Base-by-base conservation (phyloP, 2,329 filamentous ascomycete genomes). In the Teratosphaeria zuluensis region DNA sequence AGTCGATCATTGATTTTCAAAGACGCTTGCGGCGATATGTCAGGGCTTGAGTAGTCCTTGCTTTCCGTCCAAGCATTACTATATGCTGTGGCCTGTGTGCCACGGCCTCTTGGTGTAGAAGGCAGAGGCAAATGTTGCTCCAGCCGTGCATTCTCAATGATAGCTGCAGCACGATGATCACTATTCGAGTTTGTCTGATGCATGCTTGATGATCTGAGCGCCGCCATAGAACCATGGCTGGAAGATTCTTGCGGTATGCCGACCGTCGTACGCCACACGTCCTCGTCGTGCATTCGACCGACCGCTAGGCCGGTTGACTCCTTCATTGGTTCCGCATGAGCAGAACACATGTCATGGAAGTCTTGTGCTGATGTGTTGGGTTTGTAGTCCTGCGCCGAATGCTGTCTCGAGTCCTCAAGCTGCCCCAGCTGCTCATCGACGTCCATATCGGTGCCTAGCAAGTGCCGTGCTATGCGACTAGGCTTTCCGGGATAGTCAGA, bases 161-260 rank as follows among this genome's bases (percentile, higher is more conserved):
- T 12, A n/a, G 54, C 51, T 4, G 24, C 32, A 32, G 48, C 54
- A n/a, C 52, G 51, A 51, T 55, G 31, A 42, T 56, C 55, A 19
- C 32, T 51, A n/a, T 35, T 56, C 12, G 62, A 63, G 11, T 57
- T 55, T 16, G 59, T 60, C 33, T 53, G 31, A 38, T 63, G 64
- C 33, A 35, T 51, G 38, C 63, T 67, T n/a, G 59, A 61, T 14
- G 65, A 68, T 52, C 53, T 57, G 31, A 68, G 14, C 12, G 63
- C 64, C 16, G 53, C 53, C 35, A 65, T 32, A 11, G 64, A 66
- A n/a, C 56, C 57, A 24, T 62, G 55, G 51, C 58, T 66, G 21
- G 60, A 61, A 5, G 46, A 33, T 24, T 48, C 42, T 33, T 58
- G 54, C 16, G 52, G 19, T 14, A 67, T 60, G 31, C 58, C 24